Conservation (phyloP, 1,284 basidiomycete species). For the Neonothopanus nambi region DNA sequence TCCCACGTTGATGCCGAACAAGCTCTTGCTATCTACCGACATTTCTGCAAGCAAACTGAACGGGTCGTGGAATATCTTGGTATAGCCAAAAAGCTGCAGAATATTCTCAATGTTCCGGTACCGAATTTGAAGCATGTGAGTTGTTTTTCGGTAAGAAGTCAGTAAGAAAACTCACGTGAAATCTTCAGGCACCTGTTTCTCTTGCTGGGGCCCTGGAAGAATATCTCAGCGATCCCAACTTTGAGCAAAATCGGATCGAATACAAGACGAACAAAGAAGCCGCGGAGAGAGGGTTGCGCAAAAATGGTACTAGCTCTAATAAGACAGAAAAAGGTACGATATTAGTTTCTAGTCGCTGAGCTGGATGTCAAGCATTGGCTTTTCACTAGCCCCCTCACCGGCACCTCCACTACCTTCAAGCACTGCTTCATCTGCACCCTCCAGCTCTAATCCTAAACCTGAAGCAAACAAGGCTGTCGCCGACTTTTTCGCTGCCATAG, state of each 20-base stretch:
- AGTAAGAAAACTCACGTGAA: neutral
- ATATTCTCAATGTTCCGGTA: constrained; percentile 89
- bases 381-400: constrained; percentile 16
- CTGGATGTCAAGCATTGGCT: neutral
- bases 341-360: neutral
- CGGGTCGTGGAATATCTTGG: constrained; percentile 91
- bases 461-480: constrained; percentile 48
- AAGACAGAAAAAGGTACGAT: constrained; percentile 16
- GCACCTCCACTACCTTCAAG: constrained; percentile 23
- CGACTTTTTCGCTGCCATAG: constrained; percentile 94
- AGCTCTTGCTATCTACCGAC: constrained; percentile 88
- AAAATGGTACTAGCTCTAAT: constrained; percentile 23
- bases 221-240: constrained; percentile 94
- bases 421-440: constrained; percentile 25
- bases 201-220: constrained; percentile 93
- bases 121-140: constrained; percentile 92
- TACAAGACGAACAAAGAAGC: constrained; percentile 87
- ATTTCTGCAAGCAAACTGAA: constrained; percentile 95
- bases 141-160: constrained; percentile 15
- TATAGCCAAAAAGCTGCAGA: constrained; percentile 91
- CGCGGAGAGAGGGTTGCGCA: constrained; percentile 49
- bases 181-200: constrained; percentile 82
- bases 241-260: constrained; percentile 91
- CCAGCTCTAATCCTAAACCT: constrained; percentile 18
- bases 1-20: constrained; percentile 87